phyloP scores from a whole-genome alignment of 768 basidiomycete genomes.

The Pulveroboletus frians region DNA sequence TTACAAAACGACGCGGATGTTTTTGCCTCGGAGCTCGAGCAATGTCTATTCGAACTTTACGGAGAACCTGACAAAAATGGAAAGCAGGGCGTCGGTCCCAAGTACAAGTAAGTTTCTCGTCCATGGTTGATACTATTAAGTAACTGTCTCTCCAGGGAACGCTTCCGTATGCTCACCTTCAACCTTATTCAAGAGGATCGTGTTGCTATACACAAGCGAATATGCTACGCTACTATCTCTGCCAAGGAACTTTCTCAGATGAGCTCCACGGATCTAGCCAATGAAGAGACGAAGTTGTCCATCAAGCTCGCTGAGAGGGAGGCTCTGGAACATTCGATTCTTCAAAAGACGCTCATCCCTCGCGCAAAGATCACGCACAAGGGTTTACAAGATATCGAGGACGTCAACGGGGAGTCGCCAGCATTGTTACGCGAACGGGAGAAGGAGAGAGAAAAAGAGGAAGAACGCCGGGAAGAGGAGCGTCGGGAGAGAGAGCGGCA shows the following conservation, averaged over 20 bases:
- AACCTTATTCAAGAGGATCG: slow-evolving; percentile 83
- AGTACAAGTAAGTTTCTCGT: slow-evolving; percentile 66
- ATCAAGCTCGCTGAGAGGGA: slow-evolving; percentile 81
- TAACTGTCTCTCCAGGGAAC: slow-evolving; percentile 51
- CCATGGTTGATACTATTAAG: background rate
- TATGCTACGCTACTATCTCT: slow-evolving; percentile 60
- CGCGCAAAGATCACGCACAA: slow-evolving; percentile 91
- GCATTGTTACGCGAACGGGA: slow-evolving; percentile 42
- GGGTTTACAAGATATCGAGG: slow-evolving; percentile 87
- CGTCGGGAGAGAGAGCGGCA: slow-evolving; percentile 65
- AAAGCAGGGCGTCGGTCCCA: slow-evolving; percentile 56
- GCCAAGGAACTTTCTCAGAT: slow-evolving; percentile 74
- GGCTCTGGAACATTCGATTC: slow-evolving; percentile 78
- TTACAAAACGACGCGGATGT: slow-evolving; percentile 53
- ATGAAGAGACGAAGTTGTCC: slow-evolving; percentile 78
- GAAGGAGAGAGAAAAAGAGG: slow-evolving; percentile 55
- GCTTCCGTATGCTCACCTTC: slow-evolving; percentile 85
- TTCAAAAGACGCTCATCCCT: slow-evolving; percentile 58
- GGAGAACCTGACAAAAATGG: slow-evolving; percentile 73
- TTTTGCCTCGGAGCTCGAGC: slow-evolving; percentile 71
- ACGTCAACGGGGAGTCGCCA: slow-evolving; percentile 51
- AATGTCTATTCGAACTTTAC: slow-evolving; percentile 69
- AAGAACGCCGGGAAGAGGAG: slow-evolving; percentile 53
- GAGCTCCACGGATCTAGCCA: slow-evolving; percentile 85
- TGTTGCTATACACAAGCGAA: slow-evolving; percentile 70